These are phyloP conservation scores for Nicotiana otophora DNA, from an alignment of 257 asterid genomes.

Conservation along the genomic window DNA sequence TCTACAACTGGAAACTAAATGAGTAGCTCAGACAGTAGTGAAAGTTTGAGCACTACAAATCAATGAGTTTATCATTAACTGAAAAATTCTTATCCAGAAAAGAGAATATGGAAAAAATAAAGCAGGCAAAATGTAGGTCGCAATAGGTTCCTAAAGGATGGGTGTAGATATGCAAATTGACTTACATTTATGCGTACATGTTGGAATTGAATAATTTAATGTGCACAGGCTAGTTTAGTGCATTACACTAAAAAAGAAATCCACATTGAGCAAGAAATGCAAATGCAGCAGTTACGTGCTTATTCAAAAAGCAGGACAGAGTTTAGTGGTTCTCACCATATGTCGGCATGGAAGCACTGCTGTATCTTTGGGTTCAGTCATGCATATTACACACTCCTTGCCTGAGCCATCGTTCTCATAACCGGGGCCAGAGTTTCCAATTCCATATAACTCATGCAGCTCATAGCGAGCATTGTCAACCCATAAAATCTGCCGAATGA, in stretches of 20 bases:
- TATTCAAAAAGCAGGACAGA: background rate
- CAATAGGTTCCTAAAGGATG: background rate
- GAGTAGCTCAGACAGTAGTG: background rate
- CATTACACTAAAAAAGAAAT: background rate
- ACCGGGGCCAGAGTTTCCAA: constrained; percentile 41
- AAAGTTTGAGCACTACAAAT: background rate
- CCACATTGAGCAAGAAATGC: background rate
- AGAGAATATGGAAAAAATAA: background rate
- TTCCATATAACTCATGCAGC: constrained; percentile 66
- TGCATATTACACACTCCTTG: constrained; percentile 72
- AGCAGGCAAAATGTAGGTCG: background rate
- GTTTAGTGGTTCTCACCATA: constrained; percentile 41
- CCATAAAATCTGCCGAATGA: constrained; percentile 56
- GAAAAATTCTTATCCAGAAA: background rate
- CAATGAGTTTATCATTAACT: background rate
- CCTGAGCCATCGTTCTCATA: constrained; percentile 43
- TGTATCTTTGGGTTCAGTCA: constrained; percentile 68
- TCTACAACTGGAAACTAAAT: background rate
- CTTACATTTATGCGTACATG: too few species aligned
- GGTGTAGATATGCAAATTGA: background rate
- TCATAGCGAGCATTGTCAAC: constrained; percentile 57
- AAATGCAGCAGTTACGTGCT: background rate
- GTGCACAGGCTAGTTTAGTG: too few species aligned
- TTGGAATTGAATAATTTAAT: too few species aligned
- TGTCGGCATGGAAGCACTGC: constrained; percentile 77